Percentiles rank a stretch among this genome's conserved stretches.
Conservation (phyloP, 2,329 filamentous ascomycete genomes). For the Claviceps humidiphila region DNA sequence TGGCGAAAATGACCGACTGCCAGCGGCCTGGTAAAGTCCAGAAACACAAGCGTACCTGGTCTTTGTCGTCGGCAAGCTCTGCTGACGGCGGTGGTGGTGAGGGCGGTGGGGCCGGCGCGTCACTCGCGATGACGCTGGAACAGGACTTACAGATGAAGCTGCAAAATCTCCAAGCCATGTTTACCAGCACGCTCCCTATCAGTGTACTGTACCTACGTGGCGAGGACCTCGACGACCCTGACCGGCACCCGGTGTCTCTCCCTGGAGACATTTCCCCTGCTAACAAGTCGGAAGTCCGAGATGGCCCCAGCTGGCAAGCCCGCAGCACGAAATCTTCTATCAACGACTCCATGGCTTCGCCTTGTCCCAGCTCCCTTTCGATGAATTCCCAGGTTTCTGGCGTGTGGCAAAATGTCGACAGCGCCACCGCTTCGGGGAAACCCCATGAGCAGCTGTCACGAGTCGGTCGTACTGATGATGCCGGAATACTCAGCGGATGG, state of each 20-base stretch:
- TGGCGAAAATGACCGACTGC: conserved; percentile 31
- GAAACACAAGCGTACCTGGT: conserved; percentile 93
- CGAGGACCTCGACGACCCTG: conserved; percentile 66
- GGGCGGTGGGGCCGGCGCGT: conserved; percentile 24
- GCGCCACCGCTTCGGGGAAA: conserved; percentile 30
- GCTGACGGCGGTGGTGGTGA: conserved; percentile 26
- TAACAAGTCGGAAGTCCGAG: conserved; percentile 34
- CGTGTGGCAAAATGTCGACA: conserved; percentile 44
- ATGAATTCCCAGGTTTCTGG: conserved; percentile 42
- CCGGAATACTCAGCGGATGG: conserved; percentile 61
- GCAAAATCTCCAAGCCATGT: conserved; percentile 73
- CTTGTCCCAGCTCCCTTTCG: conserved; percentile 52
- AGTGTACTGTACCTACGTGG: conserved; percentile 69
- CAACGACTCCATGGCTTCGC: conserved; percentile 49
- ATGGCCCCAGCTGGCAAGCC: conserved; percentile 35
- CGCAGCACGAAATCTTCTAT: conserved; percentile 44
- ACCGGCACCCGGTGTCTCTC: conserved; percentile 62
- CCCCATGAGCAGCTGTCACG: conserved; percentile 40
- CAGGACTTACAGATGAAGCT: conserved; percentile 72
- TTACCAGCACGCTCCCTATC: conserved; percentile 66
- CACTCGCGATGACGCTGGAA: conserved; percentile 39
- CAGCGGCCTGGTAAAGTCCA: conserved; percentile 66
- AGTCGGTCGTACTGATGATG: conserved; percentile 41
- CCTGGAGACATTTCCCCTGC: conserved; percentile 53
- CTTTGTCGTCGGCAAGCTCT: conserved; percentile 69